Conservation (phyloP, 768 basidiomycete species). For the Suillus hirtellus region DNA sequence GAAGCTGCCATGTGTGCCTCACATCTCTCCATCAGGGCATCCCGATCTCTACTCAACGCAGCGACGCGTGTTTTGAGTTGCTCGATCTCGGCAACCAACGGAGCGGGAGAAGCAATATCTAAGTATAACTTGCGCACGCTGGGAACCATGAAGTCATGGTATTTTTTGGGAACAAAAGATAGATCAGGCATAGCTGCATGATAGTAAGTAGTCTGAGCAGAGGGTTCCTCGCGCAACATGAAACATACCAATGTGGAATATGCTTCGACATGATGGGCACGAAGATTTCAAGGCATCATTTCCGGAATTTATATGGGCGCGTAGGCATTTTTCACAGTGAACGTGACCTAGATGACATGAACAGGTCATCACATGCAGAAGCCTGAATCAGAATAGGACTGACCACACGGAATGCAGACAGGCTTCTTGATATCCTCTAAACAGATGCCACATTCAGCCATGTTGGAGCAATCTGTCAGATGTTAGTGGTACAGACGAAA, state of each 20-base stretch:
- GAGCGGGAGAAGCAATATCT: conserved; percentile 36
- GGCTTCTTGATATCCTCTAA: conserved; percentile 54
- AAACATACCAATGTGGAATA: conserved; percentile 54
- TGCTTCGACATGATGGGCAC: conserved; percentile 61
- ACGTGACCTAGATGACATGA: conserved; percentile 52
- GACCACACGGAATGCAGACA: conserved; percentile 66
- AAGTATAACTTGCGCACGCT: conserved; percentile 58
- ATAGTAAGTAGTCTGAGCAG: background rate
- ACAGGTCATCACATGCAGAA: background rate
- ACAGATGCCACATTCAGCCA: conserved; percentile 64
- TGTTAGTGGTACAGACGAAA: background rate
- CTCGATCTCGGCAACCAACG: conserved; percentile 34
- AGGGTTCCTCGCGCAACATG: background rate
- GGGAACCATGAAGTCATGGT: conserved; percentile 58
- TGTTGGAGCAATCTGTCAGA: conserved; percentile 17
- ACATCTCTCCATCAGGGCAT: conserved; percentile 43
- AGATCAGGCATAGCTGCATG: conserved; percentile 48
- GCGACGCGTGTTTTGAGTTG: conserved; percentile 40
- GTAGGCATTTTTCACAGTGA: conserved; percentile 62
- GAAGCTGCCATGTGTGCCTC: conserved; percentile 40
- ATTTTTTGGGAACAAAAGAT: conserved; percentile 51
- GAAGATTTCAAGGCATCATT: conserved; percentile 38
- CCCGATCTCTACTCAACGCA: conserved; percentile 41
- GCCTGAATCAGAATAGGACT: conserved; percentile 20
- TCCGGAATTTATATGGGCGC: conserved; percentile 32